Evolutionary conservation across 352 stramenopile species (phyloP).

Genomic region (Globisporangium mamillatum): DNA sequence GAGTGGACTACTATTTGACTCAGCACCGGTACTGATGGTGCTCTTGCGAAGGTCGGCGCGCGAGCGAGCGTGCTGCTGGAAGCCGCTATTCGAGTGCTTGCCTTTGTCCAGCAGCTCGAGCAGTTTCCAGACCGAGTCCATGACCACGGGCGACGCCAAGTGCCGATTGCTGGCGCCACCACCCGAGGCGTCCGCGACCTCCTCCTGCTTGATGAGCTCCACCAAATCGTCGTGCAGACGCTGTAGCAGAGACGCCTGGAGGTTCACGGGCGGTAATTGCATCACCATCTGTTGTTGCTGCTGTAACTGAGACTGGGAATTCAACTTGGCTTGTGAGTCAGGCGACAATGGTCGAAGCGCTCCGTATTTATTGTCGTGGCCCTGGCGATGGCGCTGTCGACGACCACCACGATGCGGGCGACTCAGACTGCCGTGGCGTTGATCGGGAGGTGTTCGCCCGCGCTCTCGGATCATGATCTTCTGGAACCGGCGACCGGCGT

Average conservation of each 20-base stretch:
- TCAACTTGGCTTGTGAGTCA: background rate
- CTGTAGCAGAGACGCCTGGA: constrained; percentile 26
- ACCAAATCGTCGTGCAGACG: constrained; percentile 46
- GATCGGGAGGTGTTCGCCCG: constrained; percentile 29
- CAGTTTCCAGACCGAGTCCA: constrained; percentile 15
- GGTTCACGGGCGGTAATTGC: constrained; percentile 6
- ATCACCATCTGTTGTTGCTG: background rate
- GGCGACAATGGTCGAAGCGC: background rate
- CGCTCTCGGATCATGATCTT: constrained; percentile 47
- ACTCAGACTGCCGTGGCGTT: constrained; percentile 10
- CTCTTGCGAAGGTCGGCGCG: background rate
- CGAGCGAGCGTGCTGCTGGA: background rate
- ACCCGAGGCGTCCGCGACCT: constrained; percentile 1
- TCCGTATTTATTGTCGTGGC: background rate
- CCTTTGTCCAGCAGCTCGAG: constrained; percentile 46
- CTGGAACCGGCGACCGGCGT: constrained; percentile 24
- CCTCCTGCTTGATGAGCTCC: constrained; percentile 54
- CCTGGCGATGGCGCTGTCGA: constrained; percentile 15
- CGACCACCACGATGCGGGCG: background rate
- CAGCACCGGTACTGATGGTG: background rate
- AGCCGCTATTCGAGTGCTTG: constrained; percentile 7
- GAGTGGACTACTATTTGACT: background rate
- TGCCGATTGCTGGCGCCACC: constrained; percentile 13
- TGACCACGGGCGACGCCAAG: constrained; percentile 29
- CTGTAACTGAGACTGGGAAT: background rate